Conservation (phyloP, 2,329 filamentous ascomycete genomes). For the Colletotrichum euphorbiae region DNA sequence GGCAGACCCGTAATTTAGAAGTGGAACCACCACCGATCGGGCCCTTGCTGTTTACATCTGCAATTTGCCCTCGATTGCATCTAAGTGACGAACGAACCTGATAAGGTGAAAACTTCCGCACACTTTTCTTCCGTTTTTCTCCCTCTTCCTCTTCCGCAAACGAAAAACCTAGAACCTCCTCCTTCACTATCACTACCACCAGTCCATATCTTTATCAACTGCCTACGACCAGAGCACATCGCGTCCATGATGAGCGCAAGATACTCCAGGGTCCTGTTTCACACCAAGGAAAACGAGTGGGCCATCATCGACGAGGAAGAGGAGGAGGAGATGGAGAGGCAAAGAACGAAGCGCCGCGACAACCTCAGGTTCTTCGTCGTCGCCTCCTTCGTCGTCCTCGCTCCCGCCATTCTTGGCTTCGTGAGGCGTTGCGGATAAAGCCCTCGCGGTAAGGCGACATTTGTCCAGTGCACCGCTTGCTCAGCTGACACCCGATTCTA, state of each 20-base stretch:
- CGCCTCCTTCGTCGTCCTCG: slow-evolving; percentile 32
- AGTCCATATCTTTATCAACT: neutral
- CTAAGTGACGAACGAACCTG: slow-evolving; percentile 3
- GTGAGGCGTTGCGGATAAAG: slow-evolving; percentile 15
- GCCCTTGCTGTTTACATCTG: slow-evolving; percentile 18
- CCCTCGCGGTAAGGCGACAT: neutral
- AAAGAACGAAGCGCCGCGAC: slow-evolving; percentile 9
- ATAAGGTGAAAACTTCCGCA: neutral
- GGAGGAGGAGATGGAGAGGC: slow-evolving; percentile 30
- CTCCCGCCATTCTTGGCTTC: slow-evolving; percentile 28
- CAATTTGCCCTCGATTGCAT: slow-evolving; percentile 10
- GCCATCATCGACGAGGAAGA: slow-evolving; percentile 39
- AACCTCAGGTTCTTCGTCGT: slow-evolving; percentile 13
- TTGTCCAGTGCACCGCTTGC: neutral
- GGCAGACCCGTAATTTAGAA: slow-evolving; percentile 4
- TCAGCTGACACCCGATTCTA: neutral
- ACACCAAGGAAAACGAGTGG: slow-evolving; percentile 39
- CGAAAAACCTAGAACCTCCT: neutral
- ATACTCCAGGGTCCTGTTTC: slow-evolving; percentile 5
- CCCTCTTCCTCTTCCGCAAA: neutral
- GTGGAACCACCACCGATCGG: slow-evolving; percentile 14
- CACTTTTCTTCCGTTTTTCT: neutral
- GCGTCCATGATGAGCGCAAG: slow-evolving; percentile 1
- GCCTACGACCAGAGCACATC: neutral
- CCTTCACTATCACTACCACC: neutral